Percentiles rank a stretch among this genome's conserved stretches.
Evolutionary conservation across 768 basidiomycete genomes (phyloP).

Genomic region (Sporobolomyces pararoseus): DNA sequence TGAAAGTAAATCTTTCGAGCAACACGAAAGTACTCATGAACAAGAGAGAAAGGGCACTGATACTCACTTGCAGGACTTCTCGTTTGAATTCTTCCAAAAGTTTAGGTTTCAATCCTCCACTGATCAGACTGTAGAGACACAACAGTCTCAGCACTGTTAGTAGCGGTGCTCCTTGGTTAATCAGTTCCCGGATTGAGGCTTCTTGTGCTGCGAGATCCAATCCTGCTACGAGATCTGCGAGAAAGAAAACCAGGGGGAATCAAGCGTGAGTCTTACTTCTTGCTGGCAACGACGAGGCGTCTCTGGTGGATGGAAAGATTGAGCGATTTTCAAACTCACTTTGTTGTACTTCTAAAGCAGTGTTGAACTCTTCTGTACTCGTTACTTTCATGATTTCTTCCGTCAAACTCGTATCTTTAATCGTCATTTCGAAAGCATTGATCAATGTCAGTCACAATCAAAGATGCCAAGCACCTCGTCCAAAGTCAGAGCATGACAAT

Average conservation of each 20-base stretch:
- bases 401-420: slow-evolving; percentile 83
- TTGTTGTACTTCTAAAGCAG: slow-evolving; percentile 89
- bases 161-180: slow-evolving; percentile 80
- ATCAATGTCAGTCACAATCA: no score
- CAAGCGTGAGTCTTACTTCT: background rate
- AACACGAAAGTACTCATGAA: background rate
- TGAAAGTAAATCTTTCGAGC: no score
- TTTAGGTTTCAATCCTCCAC: slow-evolving; percentile 82
- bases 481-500: no score
- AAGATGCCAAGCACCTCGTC: no score
- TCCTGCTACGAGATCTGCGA: slow-evolving; percentile 82
- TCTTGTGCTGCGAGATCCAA: slow-evolving; percentile 78
- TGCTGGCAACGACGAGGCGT: background rate
- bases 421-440: background rate
- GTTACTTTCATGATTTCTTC: slow-evolving; percentile 84
- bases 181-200: slow-evolving; percentile 80
- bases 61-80: slow-evolving; percentile 77
- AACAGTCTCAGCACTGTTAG: slow-evolving; percentile 71
- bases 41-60: background rate
- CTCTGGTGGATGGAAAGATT: background rate
- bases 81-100: slow-evolving; percentile 79
- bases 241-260: background rate
- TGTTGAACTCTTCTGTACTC: slow-evolving; percentile 80
- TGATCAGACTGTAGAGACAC: slow-evolving; percentile 78
- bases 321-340: slow-evolving; percentile 56